Evolutionary conservation across 2,329 filamentous ascomycete genomes (phyloP).

Genomic region (Diaporthe sp.): DNA sequence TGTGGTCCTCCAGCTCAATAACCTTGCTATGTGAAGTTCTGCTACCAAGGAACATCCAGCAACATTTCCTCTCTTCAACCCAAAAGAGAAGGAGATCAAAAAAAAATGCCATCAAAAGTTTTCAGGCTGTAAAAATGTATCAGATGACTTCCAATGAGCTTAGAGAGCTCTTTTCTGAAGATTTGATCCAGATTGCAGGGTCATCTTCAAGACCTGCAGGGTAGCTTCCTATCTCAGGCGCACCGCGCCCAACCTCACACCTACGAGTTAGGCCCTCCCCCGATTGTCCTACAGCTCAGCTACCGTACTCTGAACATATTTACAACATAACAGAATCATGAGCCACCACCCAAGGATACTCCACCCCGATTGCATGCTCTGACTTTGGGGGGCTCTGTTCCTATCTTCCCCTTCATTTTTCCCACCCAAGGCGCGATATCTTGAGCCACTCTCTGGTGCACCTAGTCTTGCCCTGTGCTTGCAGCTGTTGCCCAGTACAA

Average conservation of each 20-base stretch:
- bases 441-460: background rate
- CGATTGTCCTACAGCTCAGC: background rate
- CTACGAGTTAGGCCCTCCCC: background rate
- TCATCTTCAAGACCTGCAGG: background rate
- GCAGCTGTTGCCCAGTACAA: conserved; percentile 26
- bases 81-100: background rate
- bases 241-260: background rate
- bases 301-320: too few species aligned
- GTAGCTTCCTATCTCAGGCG: background rate
- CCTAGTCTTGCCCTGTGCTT: background rate
- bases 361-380: background rate
- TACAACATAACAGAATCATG: background rate
- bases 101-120: background rate
- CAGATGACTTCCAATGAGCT: background rate
- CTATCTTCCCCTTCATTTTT: background rate
- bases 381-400: background rate
- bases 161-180: background rate
- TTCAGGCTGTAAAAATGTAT: background rate
- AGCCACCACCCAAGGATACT: background rate
- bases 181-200: background rate
- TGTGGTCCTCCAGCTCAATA: background rate
- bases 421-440: background rate
- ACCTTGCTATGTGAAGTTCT: conserved; percentile 42
- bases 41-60: conserved; percentile 46
- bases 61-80: conserved; percentile 8